phyloP scores from a whole-genome alignment of 2,329 filamentous ascomycete species.

The Magnaporthiopsis rhizophila region DNA sequence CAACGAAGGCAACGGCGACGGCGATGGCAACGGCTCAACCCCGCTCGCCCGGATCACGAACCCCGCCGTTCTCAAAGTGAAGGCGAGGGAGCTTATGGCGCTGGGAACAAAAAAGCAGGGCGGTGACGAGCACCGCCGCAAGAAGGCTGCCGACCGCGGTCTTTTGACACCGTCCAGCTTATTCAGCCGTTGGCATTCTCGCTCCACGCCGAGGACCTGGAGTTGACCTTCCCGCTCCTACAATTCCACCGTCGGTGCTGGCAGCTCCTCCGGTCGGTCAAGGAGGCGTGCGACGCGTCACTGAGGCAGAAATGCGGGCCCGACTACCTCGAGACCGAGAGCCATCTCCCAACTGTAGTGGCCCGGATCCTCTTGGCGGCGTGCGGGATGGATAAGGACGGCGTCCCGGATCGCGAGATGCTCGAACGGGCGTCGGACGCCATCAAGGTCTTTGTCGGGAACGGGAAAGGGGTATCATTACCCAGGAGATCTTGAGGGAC shows the following conservation, averaged over 20 bases:
- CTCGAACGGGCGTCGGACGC: not conserved
- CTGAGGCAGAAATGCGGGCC: slow-evolving; percentile 25
- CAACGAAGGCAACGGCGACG: not conserved
- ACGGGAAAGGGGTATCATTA: not conserved
- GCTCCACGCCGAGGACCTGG: slow-evolving; percentile 27
- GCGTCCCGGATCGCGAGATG: not conserved
- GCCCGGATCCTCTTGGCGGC: slow-evolving; percentile 30
- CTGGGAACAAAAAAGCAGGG: not conserved
- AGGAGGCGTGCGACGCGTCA: slow-evolving; percentile 20
- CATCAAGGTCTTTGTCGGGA: not conserved
- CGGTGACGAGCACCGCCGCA: slow-evolving; percentile 8
- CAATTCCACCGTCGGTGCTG: slow-evolving; percentile 31
- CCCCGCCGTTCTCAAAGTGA: slow-evolving; percentile 1
- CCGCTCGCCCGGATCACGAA: not conserved
- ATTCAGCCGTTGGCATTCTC: slow-evolving; percentile 23
- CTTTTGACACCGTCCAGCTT: slow-evolving; percentile 18
- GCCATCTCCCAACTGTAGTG: slow-evolving; percentile 30
- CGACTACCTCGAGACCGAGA: slow-evolving; percentile 29
- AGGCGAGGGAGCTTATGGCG: not conserved
- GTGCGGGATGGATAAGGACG: not conserved
- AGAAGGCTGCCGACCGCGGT: slow-evolving; percentile 10
- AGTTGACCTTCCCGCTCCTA: slow-evolving; percentile 32
- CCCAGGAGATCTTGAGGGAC: not conserved
- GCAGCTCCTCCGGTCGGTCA: slow-evolving; percentile 26
- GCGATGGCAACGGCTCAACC: too few species aligned